These are phyloP conservation scores for Ramularia collo-cygni DNA, from an alignment of 2,329 filamentous ascomycete genomes.

Conservation along the genomic window DNA sequence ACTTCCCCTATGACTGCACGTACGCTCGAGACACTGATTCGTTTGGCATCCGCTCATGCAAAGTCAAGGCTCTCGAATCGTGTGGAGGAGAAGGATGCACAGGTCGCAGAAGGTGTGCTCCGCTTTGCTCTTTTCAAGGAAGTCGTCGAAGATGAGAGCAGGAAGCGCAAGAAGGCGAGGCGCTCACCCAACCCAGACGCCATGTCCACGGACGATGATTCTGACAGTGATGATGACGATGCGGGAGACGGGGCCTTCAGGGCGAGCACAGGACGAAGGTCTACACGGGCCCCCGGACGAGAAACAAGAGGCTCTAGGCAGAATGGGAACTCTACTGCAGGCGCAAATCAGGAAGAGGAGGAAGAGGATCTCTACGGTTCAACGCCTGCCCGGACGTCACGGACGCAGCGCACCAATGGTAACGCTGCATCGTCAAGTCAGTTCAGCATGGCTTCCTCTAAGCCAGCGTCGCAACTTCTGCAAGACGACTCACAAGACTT, in stretches of 20 bases:
- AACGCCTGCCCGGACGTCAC: conserved; percentile 11
- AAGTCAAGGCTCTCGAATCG: conserved; percentile 82
- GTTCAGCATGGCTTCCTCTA: conserved; percentile 71
- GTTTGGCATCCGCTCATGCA: conserved; percentile 90
- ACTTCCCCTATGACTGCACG: conserved; percentile 94
- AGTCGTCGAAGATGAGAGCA: conserved; percentile 68
- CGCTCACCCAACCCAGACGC: conserved; percentile 50
- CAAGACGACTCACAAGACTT: conserved; percentile 47
- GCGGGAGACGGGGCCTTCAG: conserved; percentile 33
- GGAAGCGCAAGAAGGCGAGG: conserved; percentile 74
- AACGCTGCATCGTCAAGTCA: conserved; percentile 41
- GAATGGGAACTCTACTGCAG: conserved; percentile 27
- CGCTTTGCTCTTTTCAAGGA: conserved; percentile 97
- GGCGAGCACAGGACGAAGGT: conserved; percentile 17
- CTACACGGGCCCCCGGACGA: conserved; percentile 23
- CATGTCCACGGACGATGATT: conserved; percentile 49
- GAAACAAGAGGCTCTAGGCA: conserved; percentile 16
- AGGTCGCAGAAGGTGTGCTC: conserved; percentile 80
- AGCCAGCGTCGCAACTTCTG: conserved; percentile 65
- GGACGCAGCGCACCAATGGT: conserved; percentile 30
- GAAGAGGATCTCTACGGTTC: conserved; percentile 49
- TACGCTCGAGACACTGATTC: conserved; percentile 96
- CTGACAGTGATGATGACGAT: conserved; percentile 53
- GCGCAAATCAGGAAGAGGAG: conserved; percentile 44
- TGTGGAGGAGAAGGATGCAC: conserved; percentile 83